These are phyloP conservation scores for Fragosphaeria purpurea DNA, from an alignment of 2,329 filamentous ascomycete species.

Conservation along the genomic window DNA sequence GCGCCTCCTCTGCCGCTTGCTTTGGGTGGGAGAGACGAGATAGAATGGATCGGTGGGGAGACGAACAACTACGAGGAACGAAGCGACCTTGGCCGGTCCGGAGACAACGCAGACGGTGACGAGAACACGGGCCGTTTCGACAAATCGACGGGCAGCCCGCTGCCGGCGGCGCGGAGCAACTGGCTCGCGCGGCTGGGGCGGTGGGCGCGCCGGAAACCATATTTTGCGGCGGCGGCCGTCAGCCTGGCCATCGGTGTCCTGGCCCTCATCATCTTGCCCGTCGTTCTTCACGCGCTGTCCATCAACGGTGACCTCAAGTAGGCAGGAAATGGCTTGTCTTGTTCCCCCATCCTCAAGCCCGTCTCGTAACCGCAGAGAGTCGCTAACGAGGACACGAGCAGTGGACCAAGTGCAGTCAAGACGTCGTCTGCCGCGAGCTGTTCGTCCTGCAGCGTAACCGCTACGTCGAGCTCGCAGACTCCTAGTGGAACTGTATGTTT, in stretches of 20 bases:
- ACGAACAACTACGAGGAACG: no score
- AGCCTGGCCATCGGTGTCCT: conserved; percentile 3
- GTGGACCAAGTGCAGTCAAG: no score
- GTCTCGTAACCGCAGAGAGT: no score
- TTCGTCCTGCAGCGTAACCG: background rate
- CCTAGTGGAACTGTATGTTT: no score
- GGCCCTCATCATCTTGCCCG: conserved; percentile 6
- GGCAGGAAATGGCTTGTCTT: background rate
- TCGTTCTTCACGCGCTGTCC: conserved; percentile 7
- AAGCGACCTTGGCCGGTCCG: background rate
- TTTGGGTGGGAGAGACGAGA: no score
- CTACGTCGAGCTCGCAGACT: background rate
- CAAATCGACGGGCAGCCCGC: no score
- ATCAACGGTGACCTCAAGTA: background rate
- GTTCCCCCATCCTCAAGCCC: background rate
- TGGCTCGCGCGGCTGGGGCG: background rate
- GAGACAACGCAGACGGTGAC: background rate
- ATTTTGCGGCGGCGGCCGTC: conserved; percentile 2
- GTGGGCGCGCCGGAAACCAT: conserved; percentile 4
- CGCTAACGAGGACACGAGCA: no score
- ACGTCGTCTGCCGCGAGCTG: background rate
- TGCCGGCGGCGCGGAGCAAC: background rate
- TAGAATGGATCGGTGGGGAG: no score
- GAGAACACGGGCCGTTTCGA: background rate
- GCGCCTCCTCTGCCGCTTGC: no score